Conservation (phyloP, 2,329 filamentous ascomycete species). For the Fonsecaea pedrosoi region DNA sequence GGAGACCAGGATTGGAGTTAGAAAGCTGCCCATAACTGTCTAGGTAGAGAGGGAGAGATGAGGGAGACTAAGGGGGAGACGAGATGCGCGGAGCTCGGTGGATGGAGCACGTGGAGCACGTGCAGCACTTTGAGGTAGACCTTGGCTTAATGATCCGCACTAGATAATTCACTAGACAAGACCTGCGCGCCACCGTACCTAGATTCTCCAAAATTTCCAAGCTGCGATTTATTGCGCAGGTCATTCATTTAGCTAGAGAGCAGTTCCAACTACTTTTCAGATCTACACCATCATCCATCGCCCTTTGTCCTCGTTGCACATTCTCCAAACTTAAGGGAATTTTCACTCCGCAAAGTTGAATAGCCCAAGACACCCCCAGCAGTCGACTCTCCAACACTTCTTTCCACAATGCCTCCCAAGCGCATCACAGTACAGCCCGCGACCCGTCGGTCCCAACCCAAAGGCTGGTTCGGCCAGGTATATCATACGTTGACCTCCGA, state of each 20-base stretch:
- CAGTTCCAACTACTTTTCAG: neutral
- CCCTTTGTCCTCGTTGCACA: neutral
- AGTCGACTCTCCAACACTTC: neutral
- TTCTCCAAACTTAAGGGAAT: neutral
- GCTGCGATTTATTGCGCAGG: neutral
- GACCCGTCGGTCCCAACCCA: conserved; percentile 47
- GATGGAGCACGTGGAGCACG: no score
- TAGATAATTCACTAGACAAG: neutral
- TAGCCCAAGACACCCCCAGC: neutral
- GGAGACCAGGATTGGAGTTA: neutral
- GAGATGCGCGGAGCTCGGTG: no score
- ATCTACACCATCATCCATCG: neutral
- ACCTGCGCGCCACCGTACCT: neutral
- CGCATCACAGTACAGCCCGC: conserved; percentile 60
- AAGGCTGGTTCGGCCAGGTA: conserved; percentile 63
- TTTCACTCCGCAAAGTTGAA: neutral
- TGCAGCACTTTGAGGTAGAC: no score
- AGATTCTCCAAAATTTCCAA: neutral
- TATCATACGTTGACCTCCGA: conserved; percentile 69
- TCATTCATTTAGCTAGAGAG: neutral
- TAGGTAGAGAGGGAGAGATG: neutral
- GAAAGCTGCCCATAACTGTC: neutral
- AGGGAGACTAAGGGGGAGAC: neutral
- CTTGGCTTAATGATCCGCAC: neutral
- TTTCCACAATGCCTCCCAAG: conserved; percentile 67